Base-by-base conservation (phyloP, 768 basidiomycete species). In the Suillus occidentalis region DNA sequence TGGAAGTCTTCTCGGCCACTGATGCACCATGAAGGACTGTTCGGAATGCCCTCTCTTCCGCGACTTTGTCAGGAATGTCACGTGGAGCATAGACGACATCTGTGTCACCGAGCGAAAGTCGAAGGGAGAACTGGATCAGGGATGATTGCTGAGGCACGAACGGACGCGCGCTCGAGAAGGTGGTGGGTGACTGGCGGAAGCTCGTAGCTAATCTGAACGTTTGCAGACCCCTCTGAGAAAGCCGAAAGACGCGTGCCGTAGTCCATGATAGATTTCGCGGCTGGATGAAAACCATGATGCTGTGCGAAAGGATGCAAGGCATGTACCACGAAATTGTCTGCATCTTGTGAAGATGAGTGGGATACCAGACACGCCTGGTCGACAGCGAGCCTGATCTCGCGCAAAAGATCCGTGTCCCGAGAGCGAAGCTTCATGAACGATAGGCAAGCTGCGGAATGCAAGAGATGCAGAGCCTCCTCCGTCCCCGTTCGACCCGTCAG, bases 401-500 rank as follows among this genome's bases (percentile, higher is more conserved):
- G 60, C 13, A 85, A 69, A 39, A 82, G 70, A 18, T 69, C 63
- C 4, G 69, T 56, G n/a, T 82, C 78, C 2, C 69, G 67, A 12
- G 42, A 1, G 25, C 65, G 64, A 16, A 83, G 71, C 52, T 63
- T 70, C 71, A 79, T 77, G 62, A 85, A 83, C 0, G 84, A 83
- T 39, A 66, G 71, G 43, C 72, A 79, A 10, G 72, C 65, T 7
- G 80, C 78, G 0, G 81, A 81, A 13, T 65, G 65, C 31, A 85
- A 70, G 52, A 79, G 69, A 57, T 73, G 67, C 22, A 84, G 67
- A 1, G 83, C 83, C 55, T 84, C 77, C 47, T 82, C 78, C 1
- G 79, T 78, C 4, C 84, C 84, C 0, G 80, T 81, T 9, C 78
- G 78, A 20, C 68, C 67, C 0, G 79, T 82, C 22, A 85, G 72